Evolutionary conservation across 495 filamentous ascomycete genomes (phyloP), one percentile per base, ranked within the genome.

Genomic region (Aspergillus saccharolyticus): DNA sequence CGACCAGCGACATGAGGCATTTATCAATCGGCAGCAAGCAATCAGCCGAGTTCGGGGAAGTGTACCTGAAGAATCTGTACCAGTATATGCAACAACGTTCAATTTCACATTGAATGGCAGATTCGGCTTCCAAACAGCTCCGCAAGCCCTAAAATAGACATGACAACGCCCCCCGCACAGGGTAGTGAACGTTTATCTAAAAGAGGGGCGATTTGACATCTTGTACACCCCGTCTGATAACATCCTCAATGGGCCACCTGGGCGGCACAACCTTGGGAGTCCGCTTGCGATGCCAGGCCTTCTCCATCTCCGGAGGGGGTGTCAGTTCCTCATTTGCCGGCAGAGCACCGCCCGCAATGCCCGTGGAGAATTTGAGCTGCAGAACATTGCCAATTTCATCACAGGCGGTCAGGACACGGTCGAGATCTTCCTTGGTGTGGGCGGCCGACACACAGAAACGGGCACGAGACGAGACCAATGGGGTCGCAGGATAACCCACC

Each of bases 401-500:
- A 67, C 92, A 97, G 19, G 95, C 94, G 14, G 84, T 78, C 28
- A 98, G 80, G 54, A 97, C 76, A 18, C 93, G 87, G 71, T 98
- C 95, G 59, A 98, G 80, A 70, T 98, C 94, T 54, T 97, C 94
- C 75, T 98, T 98, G 65, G 91, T 98, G 75, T 98, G 94, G 4
- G 94, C 89, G 15, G 94, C 89, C 12, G 90, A 96, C 22, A 98
- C 86, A 74, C 94, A 98, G 78, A 98, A 96, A 46, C 94, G 85
- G 44, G 91, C 94, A 42, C 94, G 85, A 6, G 95, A 97, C 48
- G 88, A 92, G 56, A 97, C 91, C 53, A 98, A 81, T 4, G 94
- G 94, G n/a, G 94, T 98, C 17, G 94, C 94, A 1, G 94, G 94
- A 66, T 98, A 98, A 47, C 94, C 95, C 57, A 98, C 94, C 42